These are phyloP conservation scores for Bacterosira constricta DNA, from an alignment of 108 stramenopile genomes.

Conservation along the genomic window DNA sequence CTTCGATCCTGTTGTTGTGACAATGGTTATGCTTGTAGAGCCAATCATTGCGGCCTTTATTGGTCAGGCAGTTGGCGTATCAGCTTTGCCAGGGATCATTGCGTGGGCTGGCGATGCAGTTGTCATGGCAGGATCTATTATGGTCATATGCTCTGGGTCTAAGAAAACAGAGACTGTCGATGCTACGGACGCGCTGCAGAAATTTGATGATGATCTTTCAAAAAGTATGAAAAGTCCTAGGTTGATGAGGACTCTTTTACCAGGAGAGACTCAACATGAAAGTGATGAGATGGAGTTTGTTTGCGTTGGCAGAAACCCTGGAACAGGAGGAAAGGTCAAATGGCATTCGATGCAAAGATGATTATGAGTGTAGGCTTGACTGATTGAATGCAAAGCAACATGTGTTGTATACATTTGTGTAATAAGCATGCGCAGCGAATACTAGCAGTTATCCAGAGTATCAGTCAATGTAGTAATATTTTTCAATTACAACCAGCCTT, in stretches of 20 bases:
- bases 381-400: no score
- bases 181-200: constrained; percentile 47
- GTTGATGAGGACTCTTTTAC: constrained; percentile 1
- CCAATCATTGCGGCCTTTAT: constrained; percentile 39
- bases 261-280: neutral
- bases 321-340: no score
- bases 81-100: constrained; percentile 29
- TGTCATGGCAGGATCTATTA: constrained; percentile 20
- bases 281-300: constrained; percentile 23
- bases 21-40: constrained; percentile 56
- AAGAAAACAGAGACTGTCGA: constrained; percentile 53
- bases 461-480: no score
- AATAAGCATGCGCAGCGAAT: no score
- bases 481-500: no score
- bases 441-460: no score
- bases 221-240: constrained; percentile 1
- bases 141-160: constrained; percentile 49
- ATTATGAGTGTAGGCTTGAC: no score
- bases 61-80: constrained; percentile 32
- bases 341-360: no score
- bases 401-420: no score
- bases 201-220: constrained; percentile 1
- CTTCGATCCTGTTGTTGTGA: constrained; percentile 64
- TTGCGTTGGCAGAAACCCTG: constrained; percentile 8
- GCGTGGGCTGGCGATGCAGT: constrained; percentile 46